phyloP scores from a whole-genome alignment of 768 basidiomycete species.

The Royoungia palumana region DNA sequence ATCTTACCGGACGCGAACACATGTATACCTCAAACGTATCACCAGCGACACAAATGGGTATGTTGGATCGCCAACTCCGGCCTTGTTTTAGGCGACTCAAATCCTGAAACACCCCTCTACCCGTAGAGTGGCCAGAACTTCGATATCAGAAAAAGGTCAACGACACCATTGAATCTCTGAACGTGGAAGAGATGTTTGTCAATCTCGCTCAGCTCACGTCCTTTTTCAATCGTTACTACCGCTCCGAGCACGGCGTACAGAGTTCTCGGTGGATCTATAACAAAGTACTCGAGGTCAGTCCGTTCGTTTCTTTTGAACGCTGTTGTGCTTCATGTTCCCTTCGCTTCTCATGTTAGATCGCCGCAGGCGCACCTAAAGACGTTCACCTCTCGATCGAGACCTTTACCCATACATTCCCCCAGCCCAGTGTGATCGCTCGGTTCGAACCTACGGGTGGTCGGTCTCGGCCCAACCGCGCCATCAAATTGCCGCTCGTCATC shows the following conservation, averaged over 20 bases:
- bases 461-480: slow-evolving; percentile 1
- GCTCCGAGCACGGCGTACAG: slow-evolving; percentile 35
- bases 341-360: slow-evolving; percentile 1
- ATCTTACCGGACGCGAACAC: slow-evolving; percentile 7
- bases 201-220: slow-evolving; percentile 36
- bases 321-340: too few relatives aligned
- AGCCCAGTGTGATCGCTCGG: slow-evolving; percentile 20
- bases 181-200: slow-evolving; percentile 32
- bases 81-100: neutral
- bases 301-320: too few relatives aligned
- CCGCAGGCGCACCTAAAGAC: slow-evolving; percentile 8
- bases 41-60: neutral
- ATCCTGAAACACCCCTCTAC: too few relatives aligned
- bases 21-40: neutral
- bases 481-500: slow-evolving; percentile 32
- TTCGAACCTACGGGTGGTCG: slow-evolving; percentile 16
- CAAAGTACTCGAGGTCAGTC: slow-evolving; percentile 10
- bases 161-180: neutral
- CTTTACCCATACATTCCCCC: slow-evolving; percentile 21
- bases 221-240: slow-evolving; percentile 34
- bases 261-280: slow-evolving; percentile 40
- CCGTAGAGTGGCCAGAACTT: slow-evolving; percentile 18
- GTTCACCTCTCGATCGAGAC: slow-evolving; percentile 19
- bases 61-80: slow-evolving; percentile 6
- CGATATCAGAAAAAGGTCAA: slow-evolving; percentile 15